Conservation (phyloP, 129 eudicot genomes). For the Helichrysum umbraculigerum region DNA sequence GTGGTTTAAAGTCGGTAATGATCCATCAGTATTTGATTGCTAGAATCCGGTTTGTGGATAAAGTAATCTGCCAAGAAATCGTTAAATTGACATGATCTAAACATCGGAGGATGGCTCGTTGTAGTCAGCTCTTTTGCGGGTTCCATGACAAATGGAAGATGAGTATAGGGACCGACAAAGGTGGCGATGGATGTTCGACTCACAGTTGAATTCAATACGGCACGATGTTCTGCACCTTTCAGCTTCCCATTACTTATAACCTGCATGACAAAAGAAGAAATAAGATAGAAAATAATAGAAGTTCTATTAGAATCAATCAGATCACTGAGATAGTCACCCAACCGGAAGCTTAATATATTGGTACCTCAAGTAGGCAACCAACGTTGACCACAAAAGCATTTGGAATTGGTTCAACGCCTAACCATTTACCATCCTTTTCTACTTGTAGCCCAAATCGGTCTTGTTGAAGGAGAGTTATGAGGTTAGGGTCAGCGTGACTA, state of each 20-base stretch:
- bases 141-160: constrained; percentile 16
- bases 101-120: neutral
- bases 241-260: constrained; percentile 49
- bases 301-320: too few relatives aligned
- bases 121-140: constrained; percentile 40
- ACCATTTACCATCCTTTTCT: constrained; percentile 44
- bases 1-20: constrained; percentile 20
- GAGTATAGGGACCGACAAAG: constrained; percentile 39
- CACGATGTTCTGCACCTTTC: constrained; percentile 44
- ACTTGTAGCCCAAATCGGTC: constrained; percentile 52
- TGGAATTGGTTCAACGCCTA: constrained; percentile 47
- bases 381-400: constrained; percentile 57
- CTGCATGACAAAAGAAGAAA: constrained; percentile 13
- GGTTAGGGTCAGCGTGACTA: constrained; percentile 44
- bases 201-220: constrained; percentile 27
- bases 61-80: constrained; percentile 27
- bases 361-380: constrained; percentile 47
- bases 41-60: constrained; percentile 5
- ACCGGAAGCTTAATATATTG: too few relatives aligned
- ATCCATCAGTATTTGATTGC: constrained; percentile 20
- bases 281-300: too few relatives aligned
- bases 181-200: constrained; percentile 45
- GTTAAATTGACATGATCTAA: constrained; percentile 12
- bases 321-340: too few relatives aligned
- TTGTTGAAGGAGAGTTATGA: constrained; percentile 45